Base-by-base conservation (phyloP, 2,329 filamentous ascomycete genomes). In the Stromatinia cepivora region DNA sequence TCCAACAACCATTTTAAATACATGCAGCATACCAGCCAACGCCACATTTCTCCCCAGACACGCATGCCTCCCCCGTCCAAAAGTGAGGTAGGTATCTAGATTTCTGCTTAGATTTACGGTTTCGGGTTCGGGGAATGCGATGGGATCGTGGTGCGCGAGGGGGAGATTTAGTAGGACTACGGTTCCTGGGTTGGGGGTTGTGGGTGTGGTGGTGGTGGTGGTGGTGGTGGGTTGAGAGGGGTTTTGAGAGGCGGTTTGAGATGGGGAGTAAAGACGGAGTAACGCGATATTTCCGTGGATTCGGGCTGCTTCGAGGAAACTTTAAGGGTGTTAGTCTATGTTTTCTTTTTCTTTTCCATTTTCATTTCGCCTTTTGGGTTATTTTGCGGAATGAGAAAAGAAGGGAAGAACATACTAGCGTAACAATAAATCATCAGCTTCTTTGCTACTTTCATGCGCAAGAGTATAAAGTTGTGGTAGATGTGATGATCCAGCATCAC, bases 281-380 rank as follows among this genome's bases (percentile, higher is more conserved):
- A 87, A 82, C 13, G 86, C 85, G 67, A 87, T 86, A 0, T 86
- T 86, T 15, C 88, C 87, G 5, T 88, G 87, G 66, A 94, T 71
- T 52, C 91, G 88, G 68, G 91, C 84, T 22, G 88, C 91, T 79
- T 92, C 92, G 82, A 90, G 84, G 56, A 86, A 87, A 76, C 92
- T 75, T 34, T 31, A 1, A 31, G 13, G 15, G 28, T 20, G 46
- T 63, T 63, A 63, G 61, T 28, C 13, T 52, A 1, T 13, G 3
- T 20, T 34, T 25, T 8, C 15, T 1, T 50, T 48, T 22, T 36
- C 5, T 3, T 22, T 10, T 54, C 17, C 25, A n/a, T 58, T 3
- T 15, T 8, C 5, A 4, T 34, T 8, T 10, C 1, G 2, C 2
- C 1, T 39, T 20, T 28, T 28, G 25, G 28, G 3, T 25, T 28